Percentiles rank a stretch among this genome's conserved stretches.
Evolutionary conservation across 2,329 filamentous ascomycete species (phyloP).

Genomic region (Akanthomyces lecanii): DNA sequence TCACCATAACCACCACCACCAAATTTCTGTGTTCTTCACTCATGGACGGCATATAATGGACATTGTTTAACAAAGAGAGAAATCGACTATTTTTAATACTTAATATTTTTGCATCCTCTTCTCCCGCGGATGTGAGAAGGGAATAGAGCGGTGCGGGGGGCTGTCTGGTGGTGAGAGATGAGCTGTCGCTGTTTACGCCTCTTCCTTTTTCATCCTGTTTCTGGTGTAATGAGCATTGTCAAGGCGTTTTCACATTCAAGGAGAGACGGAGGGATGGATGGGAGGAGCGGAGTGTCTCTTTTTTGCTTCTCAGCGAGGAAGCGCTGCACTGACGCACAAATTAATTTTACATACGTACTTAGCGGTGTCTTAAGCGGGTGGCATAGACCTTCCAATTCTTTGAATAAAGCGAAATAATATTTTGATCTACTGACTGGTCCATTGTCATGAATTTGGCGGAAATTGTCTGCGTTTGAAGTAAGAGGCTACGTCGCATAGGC

Average conservation of each 20-base stretch:
- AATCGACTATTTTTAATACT: not conserved
- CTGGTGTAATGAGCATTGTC: slow-evolving; percentile 15
- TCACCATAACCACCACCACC: not conserved
- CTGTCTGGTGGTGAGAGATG: not conserved
- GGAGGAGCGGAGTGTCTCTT: not conserved
- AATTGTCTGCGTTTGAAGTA: not conserved
- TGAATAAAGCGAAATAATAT: not conserved
- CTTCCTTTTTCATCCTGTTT: not conserved
- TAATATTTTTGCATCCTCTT: slow-evolving; percentile 4
- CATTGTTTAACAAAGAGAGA: slow-evolving; percentile 3
- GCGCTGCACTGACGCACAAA: not conserved
- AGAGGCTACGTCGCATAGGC: not conserved
- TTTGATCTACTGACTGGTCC: not conserved
- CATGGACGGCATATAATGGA: slow-evolving; percentile 1
- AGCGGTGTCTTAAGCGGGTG: not conserved
- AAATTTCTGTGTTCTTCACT: not conserved
- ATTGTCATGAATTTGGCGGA: too few relatives aligned
- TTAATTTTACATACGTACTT: not conserved
- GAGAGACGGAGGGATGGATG: too few relatives aligned
- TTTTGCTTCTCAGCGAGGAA: not conserved
- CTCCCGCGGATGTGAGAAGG: not conserved
- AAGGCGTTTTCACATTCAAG: slow-evolving; percentile 13
- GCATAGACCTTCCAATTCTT: not conserved
- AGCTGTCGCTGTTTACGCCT: not conserved
- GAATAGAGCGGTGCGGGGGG: not conserved